phyloP scores from a whole-genome alignment of 2,329 filamentous ascomycete genomes.

The Colletotrichum sp. region DNA sequence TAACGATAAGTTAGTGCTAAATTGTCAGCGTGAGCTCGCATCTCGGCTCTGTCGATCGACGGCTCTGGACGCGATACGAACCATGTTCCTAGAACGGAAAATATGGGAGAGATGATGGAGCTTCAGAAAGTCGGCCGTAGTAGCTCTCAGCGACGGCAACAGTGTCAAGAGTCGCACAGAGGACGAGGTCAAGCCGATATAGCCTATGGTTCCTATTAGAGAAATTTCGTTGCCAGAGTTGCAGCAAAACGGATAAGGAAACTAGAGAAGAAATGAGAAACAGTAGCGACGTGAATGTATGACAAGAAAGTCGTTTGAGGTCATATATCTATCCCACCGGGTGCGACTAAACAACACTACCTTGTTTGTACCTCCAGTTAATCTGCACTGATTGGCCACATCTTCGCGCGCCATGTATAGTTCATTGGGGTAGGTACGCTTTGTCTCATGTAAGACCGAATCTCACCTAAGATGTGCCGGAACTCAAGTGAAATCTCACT shows the following conservation, averaged over 20 bases:
- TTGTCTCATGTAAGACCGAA: not conserved
- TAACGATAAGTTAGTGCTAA: not conserved
- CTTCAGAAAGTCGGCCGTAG: not conserved
- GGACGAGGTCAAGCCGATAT: not conserved
- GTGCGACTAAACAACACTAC: not conserved
- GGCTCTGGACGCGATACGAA: not conserved
- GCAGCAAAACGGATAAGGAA: fast-evolving
- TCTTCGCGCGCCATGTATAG: not conserved
- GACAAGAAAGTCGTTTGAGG: not conserved
- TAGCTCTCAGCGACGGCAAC: not conserved
- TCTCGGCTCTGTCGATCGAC: not conserved
- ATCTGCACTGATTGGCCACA: not conserved
- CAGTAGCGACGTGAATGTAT: not conserved
- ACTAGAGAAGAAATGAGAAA: fast-evolving
- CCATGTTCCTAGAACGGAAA: fast-evolving
- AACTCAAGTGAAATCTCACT: not conserved
- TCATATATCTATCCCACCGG: not conserved
- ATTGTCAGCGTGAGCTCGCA: not conserved
- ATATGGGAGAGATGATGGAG: fast-evolving
- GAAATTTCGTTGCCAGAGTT: not conserved
- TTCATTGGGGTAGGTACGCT: too few species aligned
- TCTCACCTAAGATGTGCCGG: not conserved
- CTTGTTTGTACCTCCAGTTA: not conserved
- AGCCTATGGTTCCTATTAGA: fast-evolving
- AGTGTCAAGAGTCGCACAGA: not conserved